Evolutionary conservation across 768 basidiomycete species (phyloP), one percentile per base, ranked within the genome.

Genomic region (Psilocybe cubensis): DNA sequence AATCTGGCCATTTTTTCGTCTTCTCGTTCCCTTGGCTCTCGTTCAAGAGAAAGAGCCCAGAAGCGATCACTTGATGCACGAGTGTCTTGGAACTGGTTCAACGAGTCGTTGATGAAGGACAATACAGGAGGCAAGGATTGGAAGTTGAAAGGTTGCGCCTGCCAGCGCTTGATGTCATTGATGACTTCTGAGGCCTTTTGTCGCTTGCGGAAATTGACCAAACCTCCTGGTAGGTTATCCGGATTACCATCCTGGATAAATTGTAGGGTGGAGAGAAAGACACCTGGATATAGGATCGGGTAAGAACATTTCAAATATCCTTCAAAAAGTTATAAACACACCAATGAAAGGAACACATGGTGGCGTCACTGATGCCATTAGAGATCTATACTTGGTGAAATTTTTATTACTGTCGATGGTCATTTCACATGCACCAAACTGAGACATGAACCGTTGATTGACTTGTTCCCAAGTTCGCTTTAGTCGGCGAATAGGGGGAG

Each of bases 331-430:
- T n/a, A 11, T 21, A 51, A 24, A 68, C 83, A 63, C 63, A 96
- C 96, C 96, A 54, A 98, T 89, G 75, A 98, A 98, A 6, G 96
- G 96, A 0, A 98, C 94, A 70, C 96, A 97, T 53, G 96, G 96
- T 0, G 95, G 94, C 20, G 89, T 85, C 31, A 96, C 88, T 31
- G 79, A 83, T 14, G 91, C 88, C 64, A 98, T 85, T 44, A 88
- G 83, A 57, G 88, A 84, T 51, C 92, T 86, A 74, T 98, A 98
- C 66, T 92, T 94, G 44, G 84, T 88, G 75, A 97, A 98, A 66
- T 97, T 98, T 77, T 92, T 93, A 71, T 90, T 92, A 54, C 91
- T 91, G 71, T 96, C 91, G 63, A 98, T 89, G 21, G 93, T 91
- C 76, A 87, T 87, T 72, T 97, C 94, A 71, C 96, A 88, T 52